Base-by-base conservation (phyloP, 2,329 filamentous ascomycete genomes). In the Phoma sp. region DNA sequence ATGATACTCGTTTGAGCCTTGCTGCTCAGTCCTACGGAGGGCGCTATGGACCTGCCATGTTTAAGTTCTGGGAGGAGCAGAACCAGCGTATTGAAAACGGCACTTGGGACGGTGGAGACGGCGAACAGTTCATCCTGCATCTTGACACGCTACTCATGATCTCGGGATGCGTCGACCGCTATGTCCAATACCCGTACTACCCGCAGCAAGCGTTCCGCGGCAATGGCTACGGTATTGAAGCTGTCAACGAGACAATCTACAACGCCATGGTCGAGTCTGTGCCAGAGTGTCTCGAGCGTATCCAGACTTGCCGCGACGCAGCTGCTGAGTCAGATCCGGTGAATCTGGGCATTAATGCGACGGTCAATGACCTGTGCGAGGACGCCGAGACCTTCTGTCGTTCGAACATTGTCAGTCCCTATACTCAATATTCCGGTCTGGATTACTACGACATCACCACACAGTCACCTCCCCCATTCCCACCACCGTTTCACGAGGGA, bases 201-300 rank as follows among this genome's bases (percentile, higher is more conserved):
- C 76, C 78, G 2, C 59, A 76, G 3, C 78, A 83, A 46, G 78
- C 83, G 0, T 80, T 78, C 64, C 42, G 49, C 10, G 82, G 84
- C 66, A 85, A 85, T 53, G 83, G 83, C 6, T 86, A 85, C 57
- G 78, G 77, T 9, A 73, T 85, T 18, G 62, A 80, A 50, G 69
- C 78, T 2, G 77, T 83, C 59, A 78, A 79, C 53, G 73, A 76
- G 30, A 53, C 49, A 10, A 30, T 56, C 1, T 63, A 62, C 47
- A 62, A 60, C 23, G 40, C 46, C 7, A 63, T 61, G 58, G 50
- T 62, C 7, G 49, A 46, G 9, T 45, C 60, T 14, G 36, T 63
- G 0, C 60, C 59, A 2, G 47, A 60, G 10, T 64, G 60, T 38
- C 58, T 65, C 4, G 25, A 58, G 14, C 47, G 32, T 4, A 65